phyloP scores from a whole-genome alignment of 257 asterid genomes.

The Leptodermis oblonga region DNA sequence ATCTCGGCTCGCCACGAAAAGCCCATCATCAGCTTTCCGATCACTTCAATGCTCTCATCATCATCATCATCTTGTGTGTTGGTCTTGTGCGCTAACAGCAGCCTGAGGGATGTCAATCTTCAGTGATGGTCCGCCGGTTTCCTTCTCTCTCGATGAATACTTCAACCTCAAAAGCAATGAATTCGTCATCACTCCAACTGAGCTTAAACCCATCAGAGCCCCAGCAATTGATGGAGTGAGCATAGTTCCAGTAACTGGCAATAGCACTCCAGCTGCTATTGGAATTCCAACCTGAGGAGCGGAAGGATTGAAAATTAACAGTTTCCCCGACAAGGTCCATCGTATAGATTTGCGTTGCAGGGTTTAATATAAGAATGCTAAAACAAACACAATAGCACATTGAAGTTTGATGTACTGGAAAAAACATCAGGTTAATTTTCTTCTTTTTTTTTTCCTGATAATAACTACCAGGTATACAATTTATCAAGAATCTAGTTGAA shows the following conservation, averaged over 20 bases:
- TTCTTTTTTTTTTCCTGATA: no score
- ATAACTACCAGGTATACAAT: no score
- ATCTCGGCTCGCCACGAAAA: background rate
- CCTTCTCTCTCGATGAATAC: conserved; percentile 40
- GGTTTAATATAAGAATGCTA: background rate
- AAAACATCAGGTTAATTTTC: background rate
- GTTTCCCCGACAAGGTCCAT: background rate
- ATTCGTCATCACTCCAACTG: conserved; percentile 90
- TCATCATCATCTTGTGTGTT: conserved; percentile 39
- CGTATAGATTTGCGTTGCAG: background rate
- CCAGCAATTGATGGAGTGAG: conserved; percentile 98
- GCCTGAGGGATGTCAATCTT: conserved; percentile 35
- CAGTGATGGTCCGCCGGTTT: conserved; percentile 31
- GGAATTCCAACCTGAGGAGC: conserved; percentile 78
- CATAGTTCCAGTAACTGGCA: conserved; percentile 87
- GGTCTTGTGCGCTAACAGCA: conserved; percentile 26
- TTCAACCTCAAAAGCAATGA: conserved; percentile 73
- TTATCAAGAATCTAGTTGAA: no score
- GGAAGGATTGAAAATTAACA: background rate
- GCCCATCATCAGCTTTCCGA: background rate
- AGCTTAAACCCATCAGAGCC: conserved; percentile 97
- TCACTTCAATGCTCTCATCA: no score
- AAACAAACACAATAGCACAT: background rate
- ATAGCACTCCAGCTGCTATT: conserved; percentile 85
- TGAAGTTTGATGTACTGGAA: background rate